Evolutionary conservation across 2,329 filamentous ascomycete genomes (phyloP).

Genomic region (Colletotrichum eleusines): DNA sequence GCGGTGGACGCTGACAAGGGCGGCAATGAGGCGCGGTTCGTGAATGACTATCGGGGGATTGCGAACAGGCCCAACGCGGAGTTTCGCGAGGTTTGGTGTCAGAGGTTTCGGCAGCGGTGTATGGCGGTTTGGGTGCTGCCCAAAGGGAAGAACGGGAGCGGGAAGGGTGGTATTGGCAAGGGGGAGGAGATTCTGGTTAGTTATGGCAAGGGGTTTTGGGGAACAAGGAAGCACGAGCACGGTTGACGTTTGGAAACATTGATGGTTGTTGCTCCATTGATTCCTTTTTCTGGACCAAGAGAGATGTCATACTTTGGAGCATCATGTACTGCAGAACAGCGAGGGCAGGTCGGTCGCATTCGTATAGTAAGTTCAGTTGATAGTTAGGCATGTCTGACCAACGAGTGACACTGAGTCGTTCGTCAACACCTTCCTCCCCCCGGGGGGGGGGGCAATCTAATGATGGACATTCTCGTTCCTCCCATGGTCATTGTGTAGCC

Average conservation of each 20-base stretch:
- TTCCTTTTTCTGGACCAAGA: background rate
- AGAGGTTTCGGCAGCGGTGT: conserved; percentile 61
- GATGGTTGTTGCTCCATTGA: background rate
- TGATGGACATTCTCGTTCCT: too few species aligned
- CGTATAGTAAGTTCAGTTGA: background rate
- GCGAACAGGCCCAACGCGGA: conserved; percentile 66
- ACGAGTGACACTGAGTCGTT: background rate
- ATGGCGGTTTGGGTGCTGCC: conserved; percentile 70
- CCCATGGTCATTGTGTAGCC: too few species aligned
- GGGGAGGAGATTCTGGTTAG: conserved; percentile 75
- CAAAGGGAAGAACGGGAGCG: conserved; percentile 53
- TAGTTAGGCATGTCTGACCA: background rate
- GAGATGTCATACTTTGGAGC: background rate
- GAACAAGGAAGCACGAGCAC: conserved; percentile 4
- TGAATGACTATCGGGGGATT: conserved; percentile 76
- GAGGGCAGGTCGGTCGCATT: background rate
- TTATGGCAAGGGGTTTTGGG: conserved; percentile 77
- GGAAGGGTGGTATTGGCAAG: conserved; percentile 61
- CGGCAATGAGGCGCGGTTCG: conserved; percentile 75
- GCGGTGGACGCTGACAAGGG: conserved; percentile 69
- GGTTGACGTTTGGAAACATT: background rate
- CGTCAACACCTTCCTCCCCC: background rate
- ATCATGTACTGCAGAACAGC: background rate
- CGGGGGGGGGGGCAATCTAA: too few species aligned
- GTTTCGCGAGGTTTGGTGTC: conserved; percentile 70